phyloP scores from a whole-genome alignment of 805 yeast species.

The Candida sithepensis region DNA sequence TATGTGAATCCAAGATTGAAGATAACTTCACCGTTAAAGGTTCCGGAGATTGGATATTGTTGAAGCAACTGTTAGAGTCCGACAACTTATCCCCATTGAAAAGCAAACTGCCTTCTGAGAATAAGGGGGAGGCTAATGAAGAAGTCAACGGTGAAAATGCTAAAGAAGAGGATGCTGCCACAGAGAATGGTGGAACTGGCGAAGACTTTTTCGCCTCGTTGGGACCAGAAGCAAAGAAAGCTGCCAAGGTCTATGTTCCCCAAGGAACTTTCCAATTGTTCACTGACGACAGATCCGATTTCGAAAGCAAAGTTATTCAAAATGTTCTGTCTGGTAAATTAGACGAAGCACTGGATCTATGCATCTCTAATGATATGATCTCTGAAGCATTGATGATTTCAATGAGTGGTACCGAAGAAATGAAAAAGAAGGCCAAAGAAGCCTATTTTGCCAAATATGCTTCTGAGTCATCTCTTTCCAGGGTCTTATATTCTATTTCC shows the following conservation, averaged over 20 bases:
- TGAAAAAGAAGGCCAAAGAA: slow-evolving; percentile 65
- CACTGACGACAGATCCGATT: slow-evolving; percentile 23
- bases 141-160: slow-evolving; percentile 3
- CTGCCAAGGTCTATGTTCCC: slow-evolving; percentile 38
- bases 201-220: slow-evolving; percentile 35
- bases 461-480: slow-evolving; percentile 52
- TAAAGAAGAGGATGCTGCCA: slow-evolving; percentile 24
- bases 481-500: slow-evolving; percentile 67
- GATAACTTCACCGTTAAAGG: slow-evolving; percentile 27
- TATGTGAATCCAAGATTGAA: slow-evolving; percentile 54
- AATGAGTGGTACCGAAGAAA: slow-evolving; percentile 55
- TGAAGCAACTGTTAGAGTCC: slow-evolving; percentile 46
- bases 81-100: slow-evolving; percentile 52
- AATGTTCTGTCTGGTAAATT: slow-evolving; percentile 60
- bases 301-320: slow-evolving; percentile 45
- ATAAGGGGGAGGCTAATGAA: slow-evolving; percentile 18
- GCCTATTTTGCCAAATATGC: slow-evolving; percentile 65
- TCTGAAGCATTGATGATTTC: slow-evolving; percentile 84
- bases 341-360: slow-evolving; percentile 61
- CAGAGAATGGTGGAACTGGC: slow-evolving; percentile 13
- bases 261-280: slow-evolving; percentile 48
- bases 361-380: slow-evolving; percentile 59
- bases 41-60: slow-evolving; percentile 57
- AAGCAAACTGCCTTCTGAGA: slow-evolving; percentile 23
- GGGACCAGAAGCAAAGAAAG: slow-evolving; percentile 17